Base-by-base conservation (phyloP, 2,329 filamentous ascomycete genomes). In the Phaeosphaeria sp. region DNA sequence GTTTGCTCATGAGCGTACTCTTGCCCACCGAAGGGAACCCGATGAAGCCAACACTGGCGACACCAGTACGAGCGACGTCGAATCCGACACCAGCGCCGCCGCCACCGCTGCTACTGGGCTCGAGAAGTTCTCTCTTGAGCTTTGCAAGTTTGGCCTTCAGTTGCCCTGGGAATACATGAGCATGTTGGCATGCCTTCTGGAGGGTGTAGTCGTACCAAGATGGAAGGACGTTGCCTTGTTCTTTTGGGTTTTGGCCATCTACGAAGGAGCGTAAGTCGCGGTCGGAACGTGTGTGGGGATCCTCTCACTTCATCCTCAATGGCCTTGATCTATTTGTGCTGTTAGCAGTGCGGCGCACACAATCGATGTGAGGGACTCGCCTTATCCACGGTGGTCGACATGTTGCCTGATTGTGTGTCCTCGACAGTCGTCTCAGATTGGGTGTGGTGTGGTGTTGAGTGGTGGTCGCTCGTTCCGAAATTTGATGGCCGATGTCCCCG, bases 381-480 rank as follows among this genome's bases (percentile, higher is more conserved):
- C 90, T 98, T 98, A 74, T 98, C 94, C 78, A 97, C 93, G 43
- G 94, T 98, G 60, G 94, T 98, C 85, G 94, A 86, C 95, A 98
- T 98, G 74, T 79, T 91, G 83, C 77, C 49, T 62, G 36, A 52
- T 30, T 53, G n/a, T 45, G 17, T 33, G 21, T 25, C 46, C 43
- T 57, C 53, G 53, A 56, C 53, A 50, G 52, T 53, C 25, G n/a
- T 49, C 47, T 46, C 18, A n/a, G 25, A 30, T 24, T 46, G n/a
- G n/a, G n/a, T n/a, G n/a, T 30, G 44, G 54, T 48, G 53, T 50
- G 22, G 25, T 54, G 49, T 42, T 46, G 51, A 55, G 51, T 57
- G 44, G 21, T 57, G 52, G 56, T 52, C 48, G 47, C 55, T 51
- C 61, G 64, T 36, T 36, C 30, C 30, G 61, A 73, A 76, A 73